Percentiles rank a stretch among this genome's conserved stretches.
Evolutionary conservation across 2,329 filamentous ascomycete genomes (phyloP).

Genomic region (Cladosporium oxysporum): DNA sequence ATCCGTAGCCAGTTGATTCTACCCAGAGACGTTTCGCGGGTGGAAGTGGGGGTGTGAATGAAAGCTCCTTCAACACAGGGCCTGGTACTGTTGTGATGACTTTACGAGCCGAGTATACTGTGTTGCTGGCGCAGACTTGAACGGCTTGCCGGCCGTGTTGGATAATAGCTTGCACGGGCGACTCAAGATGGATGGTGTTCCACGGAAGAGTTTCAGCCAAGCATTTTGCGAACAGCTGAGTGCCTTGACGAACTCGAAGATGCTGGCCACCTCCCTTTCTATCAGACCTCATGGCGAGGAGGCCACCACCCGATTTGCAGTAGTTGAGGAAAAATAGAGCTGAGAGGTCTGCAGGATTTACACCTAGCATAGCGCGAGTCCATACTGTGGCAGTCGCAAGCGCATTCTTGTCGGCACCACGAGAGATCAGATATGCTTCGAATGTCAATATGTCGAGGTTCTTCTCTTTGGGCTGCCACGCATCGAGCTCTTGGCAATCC

Average conservation of each 20-base stretch:
- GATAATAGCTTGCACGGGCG: constrained; percentile 36
- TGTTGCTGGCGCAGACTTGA: not conserved
- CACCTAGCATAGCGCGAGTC: constrained; percentile 54
- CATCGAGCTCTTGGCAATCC: constrained; percentile 41
- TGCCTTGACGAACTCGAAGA: constrained; percentile 52
- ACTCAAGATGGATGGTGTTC: not conserved
- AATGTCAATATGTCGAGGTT: constrained; percentile 43
- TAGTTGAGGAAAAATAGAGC: constrained; percentile 60
- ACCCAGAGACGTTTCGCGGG: constrained; percentile 41
- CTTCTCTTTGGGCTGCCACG: constrained; percentile 28
- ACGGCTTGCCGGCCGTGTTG: not conserved
- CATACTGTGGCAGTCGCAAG: constrained; percentile 47
- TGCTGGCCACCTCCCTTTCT: constrained; percentile 55
- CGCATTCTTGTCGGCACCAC: constrained; percentile 37
- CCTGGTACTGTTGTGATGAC: constrained; percentile 54
- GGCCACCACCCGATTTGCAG: constrained; percentile 54
- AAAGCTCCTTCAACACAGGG: constrained; percentile 48
- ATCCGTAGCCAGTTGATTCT: constrained; percentile 45
- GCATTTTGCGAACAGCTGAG: constrained; percentile 44
- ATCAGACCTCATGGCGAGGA: constrained; percentile 57
- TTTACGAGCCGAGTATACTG: constrained; percentile 38
- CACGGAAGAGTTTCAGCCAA: constrained; percentile 34
- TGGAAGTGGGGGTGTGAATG: constrained; percentile 52
- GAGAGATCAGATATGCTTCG: constrained; percentile 40
- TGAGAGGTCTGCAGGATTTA: constrained; percentile 52